Conservation (phyloP, 169 alveolate species). For the Plasmodium sp. region DNA sequence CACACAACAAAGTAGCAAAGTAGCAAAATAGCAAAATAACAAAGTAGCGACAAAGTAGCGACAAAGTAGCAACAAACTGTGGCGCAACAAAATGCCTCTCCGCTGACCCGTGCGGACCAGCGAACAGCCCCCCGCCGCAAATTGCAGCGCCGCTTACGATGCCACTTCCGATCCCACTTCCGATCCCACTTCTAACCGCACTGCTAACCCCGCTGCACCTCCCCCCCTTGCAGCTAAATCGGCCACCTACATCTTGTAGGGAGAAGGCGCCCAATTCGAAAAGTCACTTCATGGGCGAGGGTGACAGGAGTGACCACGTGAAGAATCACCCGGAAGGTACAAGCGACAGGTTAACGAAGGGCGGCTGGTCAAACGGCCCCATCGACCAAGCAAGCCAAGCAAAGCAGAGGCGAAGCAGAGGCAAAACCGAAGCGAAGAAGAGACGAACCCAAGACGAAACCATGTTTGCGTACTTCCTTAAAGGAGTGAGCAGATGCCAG, state of each 20-base stretch:
- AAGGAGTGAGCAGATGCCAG: conserved; percentile 29
- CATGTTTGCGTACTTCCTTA: conserved; percentile 68
- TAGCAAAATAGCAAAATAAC: not conserved
- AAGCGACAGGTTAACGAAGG: not conserved
- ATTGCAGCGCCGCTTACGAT: too few relatives aligned
- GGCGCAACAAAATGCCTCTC: not conserved
- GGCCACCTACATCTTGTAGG: not conserved
- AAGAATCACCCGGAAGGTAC: not conserved
- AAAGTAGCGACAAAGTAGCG: not conserved
- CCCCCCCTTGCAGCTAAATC: not conserved
- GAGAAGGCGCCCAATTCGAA: not conserved
- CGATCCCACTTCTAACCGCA: not conserved
- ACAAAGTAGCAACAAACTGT: not conserved
- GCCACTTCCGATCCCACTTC: too few relatives aligned
- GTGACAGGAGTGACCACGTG: not conserved
- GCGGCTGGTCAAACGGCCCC: not conserved
- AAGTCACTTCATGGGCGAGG: not conserved
- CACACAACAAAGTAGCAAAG: not conserved
- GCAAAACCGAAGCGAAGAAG: not conserved
- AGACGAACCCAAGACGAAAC: not conserved
- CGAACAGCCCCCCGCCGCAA: not conserved
- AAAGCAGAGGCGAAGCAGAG: not conserved
- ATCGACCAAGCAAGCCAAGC: not conserved
- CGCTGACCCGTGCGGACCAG: not conserved
- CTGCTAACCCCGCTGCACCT: not conserved